phyloP scores from a whole-genome alignment of 2,329 filamentous ascomycete species.

The Diplodia mutila region DNA sequence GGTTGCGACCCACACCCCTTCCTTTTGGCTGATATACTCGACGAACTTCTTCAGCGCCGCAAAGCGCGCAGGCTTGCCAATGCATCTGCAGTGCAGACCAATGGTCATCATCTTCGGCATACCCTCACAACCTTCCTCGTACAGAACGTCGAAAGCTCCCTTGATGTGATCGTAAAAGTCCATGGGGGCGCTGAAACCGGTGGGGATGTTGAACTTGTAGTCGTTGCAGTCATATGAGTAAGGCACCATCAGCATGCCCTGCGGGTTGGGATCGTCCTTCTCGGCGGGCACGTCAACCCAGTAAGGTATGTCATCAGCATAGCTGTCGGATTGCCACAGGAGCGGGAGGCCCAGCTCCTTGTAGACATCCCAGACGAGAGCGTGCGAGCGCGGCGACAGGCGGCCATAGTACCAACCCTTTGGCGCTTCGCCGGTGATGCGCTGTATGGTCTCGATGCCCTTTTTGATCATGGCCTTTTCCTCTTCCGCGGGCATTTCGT shows the following conservation, averaged over 20 bases:
- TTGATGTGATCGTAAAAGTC: conserved; percentile 55
- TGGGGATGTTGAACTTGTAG: conserved; percentile 51
- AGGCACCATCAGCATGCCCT: conserved; percentile 59
- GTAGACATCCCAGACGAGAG: conserved; percentile 54
- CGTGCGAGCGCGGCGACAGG: conserved; percentile 49
- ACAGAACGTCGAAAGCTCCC: conserved; percentile 58
- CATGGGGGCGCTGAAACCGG: conserved; percentile 51
- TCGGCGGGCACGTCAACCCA: conserved; percentile 59
- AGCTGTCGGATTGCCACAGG: conserved; percentile 55
- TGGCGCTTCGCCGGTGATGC: conserved; percentile 51
- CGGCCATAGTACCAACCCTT: conserved; percentile 57
- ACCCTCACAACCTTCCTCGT: conserved; percentile 55
- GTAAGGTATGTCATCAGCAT: conserved; percentile 61
- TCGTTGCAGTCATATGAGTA: conserved; percentile 62
- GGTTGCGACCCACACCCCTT: conserved; percentile 59
- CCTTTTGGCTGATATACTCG: conserved; percentile 57
- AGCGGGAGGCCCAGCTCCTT: conserved; percentile 58
- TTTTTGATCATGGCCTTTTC: conserved; percentile 55
- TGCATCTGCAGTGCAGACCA: conserved; percentile 57
- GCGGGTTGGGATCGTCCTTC: conserved; percentile 42
- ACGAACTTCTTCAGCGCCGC: conserved; percentile 57
- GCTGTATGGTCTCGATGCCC: conserved; percentile 48
- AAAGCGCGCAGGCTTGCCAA: conserved; percentile 57
- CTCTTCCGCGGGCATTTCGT: conserved; percentile 50
- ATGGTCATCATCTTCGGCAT: conserved; percentile 63